Conservation (phyloP, 257 asterid genomes). For the Misopates orontium region DNA sequence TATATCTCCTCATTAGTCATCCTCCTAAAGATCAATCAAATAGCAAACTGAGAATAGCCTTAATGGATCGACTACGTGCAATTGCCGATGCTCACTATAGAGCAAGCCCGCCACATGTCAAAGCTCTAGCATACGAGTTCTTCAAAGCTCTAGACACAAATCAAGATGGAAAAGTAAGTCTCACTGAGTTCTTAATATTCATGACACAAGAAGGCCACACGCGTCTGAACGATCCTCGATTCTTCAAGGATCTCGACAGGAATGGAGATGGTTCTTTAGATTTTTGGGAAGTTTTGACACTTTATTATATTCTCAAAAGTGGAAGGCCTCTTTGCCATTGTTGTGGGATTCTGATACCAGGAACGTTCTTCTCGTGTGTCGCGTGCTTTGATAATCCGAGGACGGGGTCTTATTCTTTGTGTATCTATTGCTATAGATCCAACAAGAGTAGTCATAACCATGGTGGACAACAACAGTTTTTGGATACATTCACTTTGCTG, state of each 20-base stretch:
- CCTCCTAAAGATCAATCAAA: too few species aligned
- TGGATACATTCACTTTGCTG: slow-evolving; percentile 31
- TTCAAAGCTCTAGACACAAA: slow-evolving; percentile 31
- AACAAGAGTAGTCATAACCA: slow-evolving; percentile 26
- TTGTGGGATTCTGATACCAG: slow-evolving; percentile 27
- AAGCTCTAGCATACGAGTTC: slow-evolving; percentile 29
- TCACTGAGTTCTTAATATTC: slow-evolving; percentile 27
- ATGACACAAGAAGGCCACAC: slow-evolving; percentile 30
- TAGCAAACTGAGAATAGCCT: too few species aligned
- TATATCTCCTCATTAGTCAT: too few species aligned
- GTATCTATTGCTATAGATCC: slow-evolving; percentile 32
- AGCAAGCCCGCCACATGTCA: slow-evolving; percentile 22
- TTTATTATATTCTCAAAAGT: slow-evolving; percentile 34
- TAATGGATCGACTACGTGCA: slow-evolving; percentile 33
- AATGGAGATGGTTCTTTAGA: slow-evolving; percentile 25
- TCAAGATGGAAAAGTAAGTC: slow-evolving; percentile 28
- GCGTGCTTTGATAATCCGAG: slow-evolving; percentile 24
- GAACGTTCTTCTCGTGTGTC: slow-evolving; percentile 35
- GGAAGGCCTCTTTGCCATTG: slow-evolving; percentile 38
- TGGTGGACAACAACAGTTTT: slow-evolving; percentile 34
- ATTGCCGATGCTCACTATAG: slow-evolving; percentile 35
- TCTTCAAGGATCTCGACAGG: slow-evolving; percentile 30
- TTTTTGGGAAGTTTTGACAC: slow-evolving; percentile 34
- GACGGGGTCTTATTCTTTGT: slow-evolving; percentile 10
- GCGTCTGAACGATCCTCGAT: slow-evolving; percentile 4